A percentile compares a stretch with the other conserved stretches of the same genome.
phyloP scores from a whole-genome alignment of 345 rosid genomes.

The Populus pruinosa region DNA sequence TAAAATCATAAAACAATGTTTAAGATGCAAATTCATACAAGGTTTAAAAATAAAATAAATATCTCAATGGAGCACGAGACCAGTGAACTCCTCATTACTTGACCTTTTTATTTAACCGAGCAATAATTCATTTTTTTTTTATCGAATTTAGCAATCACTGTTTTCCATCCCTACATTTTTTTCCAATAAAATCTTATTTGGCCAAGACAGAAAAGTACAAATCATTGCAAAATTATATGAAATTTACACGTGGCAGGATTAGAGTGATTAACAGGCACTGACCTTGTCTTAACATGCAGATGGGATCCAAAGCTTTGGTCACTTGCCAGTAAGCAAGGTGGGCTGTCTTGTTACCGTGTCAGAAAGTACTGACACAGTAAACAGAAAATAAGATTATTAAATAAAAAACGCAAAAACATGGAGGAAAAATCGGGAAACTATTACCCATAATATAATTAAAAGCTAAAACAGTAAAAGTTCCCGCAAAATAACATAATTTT shows the following conservation, averaged over 20 bases:
- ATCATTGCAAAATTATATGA: not conserved
- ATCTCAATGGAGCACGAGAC: too few relatives aligned
- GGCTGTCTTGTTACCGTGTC: conserved; percentile 33
- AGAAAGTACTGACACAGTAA: conserved; percentile 22
- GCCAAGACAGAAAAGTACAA: not conserved
- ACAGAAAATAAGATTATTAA: conserved; percentile 1
- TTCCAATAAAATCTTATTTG: not conserved
- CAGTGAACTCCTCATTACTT: too few relatives aligned
- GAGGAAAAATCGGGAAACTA: too few relatives aligned
- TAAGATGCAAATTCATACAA: too few relatives aligned
- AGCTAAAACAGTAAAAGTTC: too few relatives aligned
- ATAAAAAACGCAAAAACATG: not conserved
- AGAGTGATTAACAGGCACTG: not conserved
- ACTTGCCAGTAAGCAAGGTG: not conserved
- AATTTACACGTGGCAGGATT: not conserved
- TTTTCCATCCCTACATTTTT: not conserved
- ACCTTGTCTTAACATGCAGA: not conserved
- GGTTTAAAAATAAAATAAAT: too few relatives aligned
- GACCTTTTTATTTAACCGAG: too few relatives aligned
- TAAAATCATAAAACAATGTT: too few relatives aligned
- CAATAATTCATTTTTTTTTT: too few relatives aligned
- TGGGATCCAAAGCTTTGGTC: not conserved
- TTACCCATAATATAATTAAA: too few relatives aligned
- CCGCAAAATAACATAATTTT: too few relatives aligned
- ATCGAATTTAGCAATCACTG: not conserved